Base-by-base conservation (phyloP, 1,139 yeast species). In the Sporopachydermia cereana region DNA sequence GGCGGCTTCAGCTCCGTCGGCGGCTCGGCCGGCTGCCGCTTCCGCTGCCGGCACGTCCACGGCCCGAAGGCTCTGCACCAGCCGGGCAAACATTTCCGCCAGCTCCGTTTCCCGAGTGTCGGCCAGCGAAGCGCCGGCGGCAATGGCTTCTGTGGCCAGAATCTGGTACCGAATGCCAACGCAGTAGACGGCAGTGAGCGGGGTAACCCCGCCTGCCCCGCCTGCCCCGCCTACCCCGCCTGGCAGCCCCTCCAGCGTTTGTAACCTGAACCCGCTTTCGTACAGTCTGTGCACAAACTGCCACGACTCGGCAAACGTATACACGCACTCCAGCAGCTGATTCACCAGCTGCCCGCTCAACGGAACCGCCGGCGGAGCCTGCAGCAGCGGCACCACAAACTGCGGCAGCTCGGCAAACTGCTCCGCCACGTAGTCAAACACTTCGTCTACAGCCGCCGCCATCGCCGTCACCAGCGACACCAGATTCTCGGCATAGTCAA, bases 401-500 rank as follows among this genome's bases (percentile, higher is more conserved):
- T 44, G 42, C 17, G 56, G 51, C 17, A 60, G 47, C 3, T 52
- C 49, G 3, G 60, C 56, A 20, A 54, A 70, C 29, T 67, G 70
- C 2, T 61, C 59, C 44, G 74, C 62, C 3, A 86, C 62, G 7
- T 68, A 67, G 9, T 72, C 73, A 50, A 76, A 75, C 22, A 84
- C 69, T 39, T 74, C 79, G 34, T 76, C 80, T 9, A 83, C 75
- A 3, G 79, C 75, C 50, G 79, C 74, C 16, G 84, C 78, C 47
- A 91, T 63, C 1, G 82, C 82, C 16, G 82, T 77, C 4, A 80
- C 60, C 45, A 89, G 69, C 0, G 91, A 79, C 39, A 85, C 59
- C 36, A 88, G 57, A 56, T 86, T 88, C 52, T 88, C 96, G 1
- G 82, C 67, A 54, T 76, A 79, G 50, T 80, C 89, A 54, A 72